These are phyloP conservation scores for Sporothrix luriei DNA, from an alignment of 2,329 filamentous ascomycete species.

Conservation along the genomic window DNA sequence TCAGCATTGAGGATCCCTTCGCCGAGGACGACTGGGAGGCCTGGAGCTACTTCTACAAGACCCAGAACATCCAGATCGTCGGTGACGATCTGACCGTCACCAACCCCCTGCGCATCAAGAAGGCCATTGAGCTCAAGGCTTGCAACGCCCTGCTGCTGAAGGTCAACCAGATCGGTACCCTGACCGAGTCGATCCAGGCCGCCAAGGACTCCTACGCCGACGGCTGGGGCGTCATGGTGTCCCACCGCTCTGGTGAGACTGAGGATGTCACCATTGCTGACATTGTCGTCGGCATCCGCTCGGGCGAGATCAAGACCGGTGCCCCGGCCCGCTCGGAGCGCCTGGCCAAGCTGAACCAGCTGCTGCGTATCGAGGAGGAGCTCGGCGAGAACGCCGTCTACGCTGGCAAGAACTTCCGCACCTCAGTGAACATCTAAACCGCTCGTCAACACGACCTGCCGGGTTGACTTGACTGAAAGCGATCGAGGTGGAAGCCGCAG, in stretches of 20 bases:
- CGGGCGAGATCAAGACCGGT: conserved; percentile 99
- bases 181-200: conserved; percentile 98
- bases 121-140: conserved; percentile 98
- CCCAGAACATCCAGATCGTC: conserved; percentile 96
- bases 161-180: conserved; percentile 99
- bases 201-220: conserved; percentile 97
- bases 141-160: conserved; percentile 98
- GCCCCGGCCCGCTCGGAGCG: conserved; percentile 95
- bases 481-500: neutral
- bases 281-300: conserved; percentile 92
- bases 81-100: conserved; percentile 98
- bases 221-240: conserved; percentile 99
- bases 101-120: conserved; percentile 99
- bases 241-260: conserved; percentile 97
- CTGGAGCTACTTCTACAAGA: conserved; percentile 99
- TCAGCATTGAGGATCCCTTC: conserved; percentile 98
- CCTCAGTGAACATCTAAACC: conserved; percentile 78
- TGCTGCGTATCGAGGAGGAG: conserved; percentile 99
- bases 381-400: conserved; percentile 89
- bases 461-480: conserved; percentile 8
- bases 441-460: neutral
- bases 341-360: conserved; percentile 99
- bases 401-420: conserved; percentile 91
- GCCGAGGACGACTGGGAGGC: conserved; percentile 99
- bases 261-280: conserved; percentile 99